Conservation (phyloP, 2,329 filamentous ascomycete genomes). For the Penicillium olsonii region DNA sequence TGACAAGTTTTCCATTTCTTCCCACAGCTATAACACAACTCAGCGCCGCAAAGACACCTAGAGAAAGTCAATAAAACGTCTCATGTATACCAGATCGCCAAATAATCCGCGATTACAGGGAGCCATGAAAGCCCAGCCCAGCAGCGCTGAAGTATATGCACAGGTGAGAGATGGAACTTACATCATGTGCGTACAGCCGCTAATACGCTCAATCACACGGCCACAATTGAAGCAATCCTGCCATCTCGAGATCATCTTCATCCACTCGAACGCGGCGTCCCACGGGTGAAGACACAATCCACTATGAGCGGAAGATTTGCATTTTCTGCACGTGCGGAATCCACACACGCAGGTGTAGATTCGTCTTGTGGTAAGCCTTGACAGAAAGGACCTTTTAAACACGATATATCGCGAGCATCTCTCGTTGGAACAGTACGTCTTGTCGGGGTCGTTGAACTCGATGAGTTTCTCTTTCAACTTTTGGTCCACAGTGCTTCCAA, state of each 20-base stretch:
- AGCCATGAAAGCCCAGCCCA: too few species aligned
- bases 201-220: background rate
- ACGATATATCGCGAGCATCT: background rate
- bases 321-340: background rate
- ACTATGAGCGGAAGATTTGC: background rate
- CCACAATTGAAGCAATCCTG: background rate
- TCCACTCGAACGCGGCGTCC: background rate
- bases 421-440: background rate
- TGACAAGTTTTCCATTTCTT: background rate
- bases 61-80: too few species aligned
- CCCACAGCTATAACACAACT: conserved; percentile 2
- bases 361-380: background rate
- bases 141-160: too few species aligned
- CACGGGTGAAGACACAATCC: background rate
- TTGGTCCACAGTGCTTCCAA: background rate
- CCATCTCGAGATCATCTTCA: background rate
- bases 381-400: background rate
- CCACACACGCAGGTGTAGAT: background rate
- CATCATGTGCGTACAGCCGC: conserved; percentile 1
- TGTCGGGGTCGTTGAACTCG: background rate
- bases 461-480: background rate
- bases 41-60: conserved; percentile 2
- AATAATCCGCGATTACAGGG: too few species aligned
- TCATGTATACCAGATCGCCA: too few species aligned
- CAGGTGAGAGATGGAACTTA: background rate